Base-by-base conservation (phyloP, 2,329 filamentous ascomycete species). In the Leptographium lundbergii region DNA sequence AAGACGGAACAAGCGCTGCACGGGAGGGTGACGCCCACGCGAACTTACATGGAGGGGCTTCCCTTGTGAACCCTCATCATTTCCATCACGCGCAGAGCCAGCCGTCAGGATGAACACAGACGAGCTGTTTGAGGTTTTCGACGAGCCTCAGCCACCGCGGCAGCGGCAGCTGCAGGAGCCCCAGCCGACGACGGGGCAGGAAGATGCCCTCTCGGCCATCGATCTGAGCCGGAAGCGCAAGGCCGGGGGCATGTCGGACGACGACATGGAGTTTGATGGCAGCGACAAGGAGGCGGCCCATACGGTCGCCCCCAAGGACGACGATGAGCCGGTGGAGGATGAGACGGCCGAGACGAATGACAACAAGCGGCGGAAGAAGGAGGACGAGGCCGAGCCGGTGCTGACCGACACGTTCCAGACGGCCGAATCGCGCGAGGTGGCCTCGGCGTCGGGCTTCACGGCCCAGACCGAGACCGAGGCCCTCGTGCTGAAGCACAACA, bases 371-470 rank as follows among this genome's bases (percentile, higher is more conserved):
- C 50, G 52, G 6, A 58, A 54, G 39, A 58, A 54, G 52, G 79
- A 84, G 60, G 75, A 72, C 58, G 87, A 87, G 66, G 82, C 82
- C 11, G 87, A 36, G 62, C 89, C 92, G 6, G 86, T 97, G 54
- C 82, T 97, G 66, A 91, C 92, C 24, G 94, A 99, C 74, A 85
- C 87, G 14, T 99, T 99, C 71, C 86, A 97, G 75, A 97, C 94
- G 14, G 91, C 94, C 69, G 86, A 96, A 74, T 95, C 91, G 63
- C 82, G 92, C 77, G 89, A 97, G 72, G 81, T 99, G 47, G 89
- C 88, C 25, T 87, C 86, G 29, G 87, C 89, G 6, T 84, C 86
- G 36, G 91, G 89, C 10, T 78, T 85, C 59, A 75, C 80, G 19
- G 61, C 84, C 79, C 61, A 77, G 72, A 70, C 83, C 64, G 87